Evolutionary conservation across 2,329 filamentous ascomycete genomes (phyloP), one percentile per base, ranked within the genome.

Genomic region (Ceratocystis alfenasii): DNA sequence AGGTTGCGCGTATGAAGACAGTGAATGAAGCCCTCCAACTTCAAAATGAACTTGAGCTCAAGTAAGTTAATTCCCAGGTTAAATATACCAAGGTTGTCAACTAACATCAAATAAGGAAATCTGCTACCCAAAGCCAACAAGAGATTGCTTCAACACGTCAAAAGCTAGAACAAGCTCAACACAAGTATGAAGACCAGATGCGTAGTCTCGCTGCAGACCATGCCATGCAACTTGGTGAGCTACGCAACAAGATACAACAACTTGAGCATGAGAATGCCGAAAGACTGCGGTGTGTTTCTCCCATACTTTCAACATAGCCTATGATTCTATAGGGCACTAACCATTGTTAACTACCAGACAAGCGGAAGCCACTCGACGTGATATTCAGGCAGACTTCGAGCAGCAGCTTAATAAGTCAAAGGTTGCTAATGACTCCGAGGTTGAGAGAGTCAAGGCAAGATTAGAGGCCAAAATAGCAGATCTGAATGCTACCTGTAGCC

Each of bases 21-120:
- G 80, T 87, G 69, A 89, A 90, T 66, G 87, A 93, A 62, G 82
- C 82, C 6, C 76, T 92, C 20, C 88, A 90, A 70, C 80, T 80
- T 60, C 82, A 85, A 44, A 88, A 94, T 71, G 84, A 87, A 64
- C 81, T 84, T 46, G 87, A 90, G 66, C 70, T 87, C 5, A 79
- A 78, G 73, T 83, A 78, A 70, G 77, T 10, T 1, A 5, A 30
- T 22, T 46, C 5, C 3, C 15, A 3, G 0, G 41, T n/a, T 22
- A 17, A 22, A 12, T 50, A 10, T 17, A 59, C 45, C 48, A 46
- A 67, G 12, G 55, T 17, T 7, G n/a, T 48, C n/a, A 20, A 17
- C n/a, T 62, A 45, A 63, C 22, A 50, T 15, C 25, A 17, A 22
- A 44, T 6, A 62, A 70, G 66, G 59, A 59, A 65, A 36, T 45